Conservation (phyloP, 2,329 filamentous ascomycete species). For the Penicillium sp. region DNA sequence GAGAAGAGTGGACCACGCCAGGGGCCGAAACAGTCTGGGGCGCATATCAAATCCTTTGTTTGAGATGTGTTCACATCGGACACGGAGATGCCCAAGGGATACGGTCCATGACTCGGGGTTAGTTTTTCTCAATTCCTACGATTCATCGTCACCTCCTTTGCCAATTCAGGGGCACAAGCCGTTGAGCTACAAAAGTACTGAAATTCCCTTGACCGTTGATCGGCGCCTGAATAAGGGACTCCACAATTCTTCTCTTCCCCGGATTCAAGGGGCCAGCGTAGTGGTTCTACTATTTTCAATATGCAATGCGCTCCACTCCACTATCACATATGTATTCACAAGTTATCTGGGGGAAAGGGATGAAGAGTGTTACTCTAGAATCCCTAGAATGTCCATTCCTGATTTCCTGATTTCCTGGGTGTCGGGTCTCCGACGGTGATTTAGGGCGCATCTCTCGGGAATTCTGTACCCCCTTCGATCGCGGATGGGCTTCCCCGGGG, state of each 20-base stretch:
- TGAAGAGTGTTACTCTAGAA: neutral
- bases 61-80: neutral
- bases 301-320: constrained; percentile 6
- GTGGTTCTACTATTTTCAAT: constrained; percentile 6
- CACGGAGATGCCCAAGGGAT: neutral
- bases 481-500: neutral
- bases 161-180: constrained; percentile 3
- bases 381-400: constrained; percentile 8
- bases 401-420: constrained; percentile 11
- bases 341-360: constrained; percentile 6
- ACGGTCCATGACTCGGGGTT: neutral
- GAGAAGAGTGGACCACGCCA: neutral
- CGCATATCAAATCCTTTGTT: constrained; percentile 3
- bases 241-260: constrained; percentile 11
- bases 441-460: neutral
- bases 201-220: neutral
- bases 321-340: neutral
- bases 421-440: constrained; percentile 6
- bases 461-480: neutral
- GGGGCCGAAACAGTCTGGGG: constrained; percentile 8
- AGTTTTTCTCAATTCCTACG: neutral
- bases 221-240: constrained; percentile 3
- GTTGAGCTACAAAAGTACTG: constrained; percentile 6
- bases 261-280: constrained; percentile 14
- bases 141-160: neutral